Evolutionary conservation across 441 rosid species (phyloP), one percentile per base, ranked within the genome.

Genomic region (Pelargonium cotyledonis): DNA sequence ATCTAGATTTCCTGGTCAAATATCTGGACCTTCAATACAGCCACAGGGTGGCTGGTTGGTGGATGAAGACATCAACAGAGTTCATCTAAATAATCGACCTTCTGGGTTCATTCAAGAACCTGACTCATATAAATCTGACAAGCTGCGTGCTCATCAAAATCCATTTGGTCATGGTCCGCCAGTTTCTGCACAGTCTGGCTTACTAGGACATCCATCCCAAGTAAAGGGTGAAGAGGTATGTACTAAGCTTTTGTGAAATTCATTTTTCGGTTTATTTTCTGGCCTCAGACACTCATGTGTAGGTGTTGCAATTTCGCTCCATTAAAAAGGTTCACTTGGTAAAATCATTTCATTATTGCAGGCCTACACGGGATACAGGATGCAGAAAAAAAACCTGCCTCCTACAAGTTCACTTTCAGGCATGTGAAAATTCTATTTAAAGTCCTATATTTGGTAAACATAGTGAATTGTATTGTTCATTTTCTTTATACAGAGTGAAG

Each of bases 371-470:
- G 91, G 86, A 72, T 78, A 72, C 70, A 88, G 84, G 65, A 70
- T 63, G 69, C 85, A 81, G 65, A 85, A 83, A 68, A 89, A 78
- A 67, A 80, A 74, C 65, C 53, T 69, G 69, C 78, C 68, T 70
- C 74, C 84, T 65, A 81, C 80, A 77, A 80, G 79, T 76, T 89
- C 85, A 80, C 71, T 81, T 63, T 73, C 88, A 80, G 97, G 99
- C 81, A 77, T 77, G 79, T 74, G 57, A 70, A 69, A 66, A 15
- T 65, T 12, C 72, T 41, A 53, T 21, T 60, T 66, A 2, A 46
- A 73, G 29, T 46, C 14, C 51, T 21, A 62, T 38, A 67, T 70
- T 21, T 66, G 47, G 41, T 8, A n/a, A 71, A 49, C 29, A 31
- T 40, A 6, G 12, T 38, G 44, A 55, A 21, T 0, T 55, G 26